Base-by-base conservation (phyloP, 164 flowering plant species). In the Malania oleifera region DNA sequence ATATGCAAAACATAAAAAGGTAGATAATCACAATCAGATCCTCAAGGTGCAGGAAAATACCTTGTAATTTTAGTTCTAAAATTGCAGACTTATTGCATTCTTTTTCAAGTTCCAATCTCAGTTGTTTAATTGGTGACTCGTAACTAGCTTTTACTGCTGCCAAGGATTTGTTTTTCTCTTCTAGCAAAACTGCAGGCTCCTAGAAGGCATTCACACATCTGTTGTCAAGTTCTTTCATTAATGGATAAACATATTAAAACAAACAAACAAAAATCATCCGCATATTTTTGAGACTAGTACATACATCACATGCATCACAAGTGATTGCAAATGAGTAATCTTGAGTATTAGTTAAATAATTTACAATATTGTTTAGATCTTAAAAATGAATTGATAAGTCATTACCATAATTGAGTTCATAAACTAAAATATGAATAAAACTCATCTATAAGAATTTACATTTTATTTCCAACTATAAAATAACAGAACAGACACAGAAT, bases 101-200 rank as follows among this genome's bases (percentile, higher is more conserved):
- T 57, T 72, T 76, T n/a, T 80, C 73, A 46, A 89, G 82, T 59
- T 84, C 86, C 67, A 56, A 50, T 64, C 55, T 68, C 56, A 87
- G 56, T 47, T 81, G 67, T 60, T 80, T 79, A 43, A 85, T 60
- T 67, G 81, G 84, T 53, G 59, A 56, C 64, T 85, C 88, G 57
- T 82, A 65, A 57, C 70, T 71, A 55, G 79, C 79, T 70, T 77
- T 86, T 57, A 68, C 54, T 52, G 78, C 65, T 20, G 72, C 76
- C 64, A 76, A 70, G 37, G 81, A 69, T 64, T 75, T 73, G 64
- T 58, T 79, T 59, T 78, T 81, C 67, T 86, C 93, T 66, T 85
- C 98, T 45, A 76, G 62, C 58, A 79, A 43, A 76, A 77, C 83
- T 77, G 84, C 80, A 67, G 81, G 77, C 74, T 85, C 95, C 97